phyloP scores from a whole-genome alignment of 176 grass and related monocot genomes.

The Cymbopogon citratus region DNA sequence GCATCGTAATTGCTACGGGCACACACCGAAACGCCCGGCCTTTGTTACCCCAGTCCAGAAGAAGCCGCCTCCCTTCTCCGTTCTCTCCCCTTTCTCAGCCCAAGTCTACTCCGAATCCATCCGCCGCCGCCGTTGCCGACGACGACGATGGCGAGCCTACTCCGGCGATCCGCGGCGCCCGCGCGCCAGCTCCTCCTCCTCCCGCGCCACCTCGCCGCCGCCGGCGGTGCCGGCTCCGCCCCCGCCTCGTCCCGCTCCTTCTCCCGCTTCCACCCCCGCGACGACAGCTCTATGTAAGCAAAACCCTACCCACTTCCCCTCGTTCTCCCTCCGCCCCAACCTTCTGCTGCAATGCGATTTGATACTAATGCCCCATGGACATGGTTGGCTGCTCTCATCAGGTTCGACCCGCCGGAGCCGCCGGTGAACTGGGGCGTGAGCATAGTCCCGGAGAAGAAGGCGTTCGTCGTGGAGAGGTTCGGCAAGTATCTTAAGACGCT shows the following conservation, averaged over 20 bases:
- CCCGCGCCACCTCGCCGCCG: slow-evolving; percentile 12
- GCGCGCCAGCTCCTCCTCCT: background rate
- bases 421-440: slow-evolving; percentile 90
- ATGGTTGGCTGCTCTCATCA: background rate
- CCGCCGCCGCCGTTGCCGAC: background rate
- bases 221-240: background rate
- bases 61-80: background rate
- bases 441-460: slow-evolving; percentile 96
- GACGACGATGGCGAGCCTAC: slow-evolving; percentile 30
- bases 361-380: background rate
- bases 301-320: background rate
- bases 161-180: slow-evolving; percentile 22
- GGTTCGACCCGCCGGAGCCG: slow-evolving; percentile 41
- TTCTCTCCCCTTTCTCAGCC: background rate
- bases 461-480: slow-evolving; percentile 75
- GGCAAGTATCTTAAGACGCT: slow-evolving; percentile 87
- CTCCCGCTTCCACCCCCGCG: slow-evolving; percentile 33
- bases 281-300: slow-evolving; percentile 41
- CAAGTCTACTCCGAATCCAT: background rate
- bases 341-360: background rate
- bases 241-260: slow-evolving; percentile 8
- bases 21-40: background rate
- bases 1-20: background rate
- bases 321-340: background rate
- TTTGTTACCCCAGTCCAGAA: background rate